Base-by-base conservation (phyloP, 495 filamentous ascomycete species). In the Penicillium canariense region DNA sequence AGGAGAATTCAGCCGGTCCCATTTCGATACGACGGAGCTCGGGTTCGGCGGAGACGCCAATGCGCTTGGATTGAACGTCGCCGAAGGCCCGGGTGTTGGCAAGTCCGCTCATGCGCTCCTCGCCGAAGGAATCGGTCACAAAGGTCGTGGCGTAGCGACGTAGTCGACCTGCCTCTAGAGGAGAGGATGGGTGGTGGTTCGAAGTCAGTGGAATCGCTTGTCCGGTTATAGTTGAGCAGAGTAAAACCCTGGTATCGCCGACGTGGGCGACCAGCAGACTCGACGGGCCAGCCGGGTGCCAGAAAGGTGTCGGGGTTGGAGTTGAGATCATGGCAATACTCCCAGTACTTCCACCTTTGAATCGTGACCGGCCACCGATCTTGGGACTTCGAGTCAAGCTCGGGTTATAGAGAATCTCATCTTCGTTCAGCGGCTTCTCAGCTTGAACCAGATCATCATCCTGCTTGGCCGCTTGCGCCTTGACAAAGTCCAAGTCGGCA, bases 61-160 rank as follows among this genome's bases (percentile, higher is more conserved):
- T 84, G 40, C 91, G 88, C 69, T 98, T 98, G 31, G 86, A 88
- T 48, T 81, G 81, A 61, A 96, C 87, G 71, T 97, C 94, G 27
- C 94, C 94, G 61, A 98, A 97, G 2, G 92, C 80, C 5, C 94
- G 88, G 8, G 89, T 93, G 72, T 98, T 98, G 61, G 94, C 94
- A 1, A 98, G 82, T 0, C 93, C 91, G 48, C 84, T 84, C 74
- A 98, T 91, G 55, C 94, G 90, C 68, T 97, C 95, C 69, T 98
- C 95, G 62, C 94, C 94, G 64, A 97, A 97, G 14, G 90, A 94
- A 67, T 98, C 94, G 0, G 93, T 96, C 20, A 95, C 84, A 59
- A 98, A 92, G 0, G 87, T 88, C 14, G 87, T 76, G 11, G 90
- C 89, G 62, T 88, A 97, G 47, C 92, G 87, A 5, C 91, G 86